Percentiles rank a stretch among this genome's conserved stretches.
Evolutionary conservation across 306 rosid species (phyloP).

Genomic region (Trichosanthes truncata): DNA sequence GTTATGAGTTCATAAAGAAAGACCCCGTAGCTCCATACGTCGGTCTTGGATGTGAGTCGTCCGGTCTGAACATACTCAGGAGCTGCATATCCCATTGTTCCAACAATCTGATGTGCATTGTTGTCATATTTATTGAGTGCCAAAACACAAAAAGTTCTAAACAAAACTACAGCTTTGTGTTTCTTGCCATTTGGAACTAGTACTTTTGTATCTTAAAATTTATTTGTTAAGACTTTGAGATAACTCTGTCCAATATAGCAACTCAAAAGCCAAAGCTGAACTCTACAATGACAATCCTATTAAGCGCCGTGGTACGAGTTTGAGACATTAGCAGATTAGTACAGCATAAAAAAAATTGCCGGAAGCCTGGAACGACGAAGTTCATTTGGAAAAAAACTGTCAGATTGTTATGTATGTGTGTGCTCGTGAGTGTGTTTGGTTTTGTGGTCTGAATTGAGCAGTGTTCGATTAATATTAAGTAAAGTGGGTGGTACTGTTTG

Average conservation of each 20-base stretch:
- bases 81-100: constrained; percentile 98
- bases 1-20: constrained; percentile 93
- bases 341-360: background rate
- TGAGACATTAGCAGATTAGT: background rate
- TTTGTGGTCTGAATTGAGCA: background rate
- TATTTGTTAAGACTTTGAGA: background rate
- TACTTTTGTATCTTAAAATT: background rate
- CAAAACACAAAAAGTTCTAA: background rate
- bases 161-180: constrained; percentile 6
- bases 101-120: constrained; percentile 50
- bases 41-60: constrained; percentile 75
- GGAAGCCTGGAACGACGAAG: background rate
- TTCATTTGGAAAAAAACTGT: background rate
- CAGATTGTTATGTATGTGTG: background rate
- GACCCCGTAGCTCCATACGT: constrained; percentile 94
- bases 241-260: background rate
- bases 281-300: background rate
- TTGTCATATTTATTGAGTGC: background rate
- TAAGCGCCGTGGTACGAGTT: background rate
- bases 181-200: background rate
- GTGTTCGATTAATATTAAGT: background rate
- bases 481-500: constrained; percentile 1
- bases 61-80: constrained; percentile 92
- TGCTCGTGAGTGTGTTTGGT: background rate
- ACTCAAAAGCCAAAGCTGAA: background rate